These are phyloP conservation scores for Aspergillus sp. DNA, from an alignment of 2,329 filamentous ascomycete species.

Conservation along the genomic window DNA sequence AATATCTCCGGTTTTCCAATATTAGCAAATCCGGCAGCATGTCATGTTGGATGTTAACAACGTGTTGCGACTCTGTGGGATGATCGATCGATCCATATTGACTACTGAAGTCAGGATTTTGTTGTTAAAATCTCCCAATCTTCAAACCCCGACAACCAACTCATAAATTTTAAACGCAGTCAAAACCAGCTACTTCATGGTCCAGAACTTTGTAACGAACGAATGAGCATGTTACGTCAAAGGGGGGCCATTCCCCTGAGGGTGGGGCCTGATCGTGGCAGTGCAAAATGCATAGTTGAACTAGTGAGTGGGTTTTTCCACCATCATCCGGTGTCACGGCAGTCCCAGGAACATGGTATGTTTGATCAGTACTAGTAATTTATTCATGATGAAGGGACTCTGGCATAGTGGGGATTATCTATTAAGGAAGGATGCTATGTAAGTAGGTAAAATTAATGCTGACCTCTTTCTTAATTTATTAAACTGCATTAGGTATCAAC, in stretches of 20 bases:
- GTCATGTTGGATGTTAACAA: no score
- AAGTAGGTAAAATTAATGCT: background rate
- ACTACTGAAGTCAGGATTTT: no score
- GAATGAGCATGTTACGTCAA: background rate
- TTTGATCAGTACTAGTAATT: background rate
- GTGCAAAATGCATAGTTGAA: background rate
- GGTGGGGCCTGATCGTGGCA: conserved; percentile 2
- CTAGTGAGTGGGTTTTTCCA: background rate
- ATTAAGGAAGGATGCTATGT: background rate
- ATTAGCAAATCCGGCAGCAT: no score
- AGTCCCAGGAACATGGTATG: background rate
- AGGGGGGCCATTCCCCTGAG: background rate
- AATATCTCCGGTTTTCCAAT: no score
- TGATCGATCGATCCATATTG: no score
- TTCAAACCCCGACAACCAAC: no score
- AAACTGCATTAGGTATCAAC: no score
- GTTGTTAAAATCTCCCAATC: no score
- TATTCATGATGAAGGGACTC: background rate
- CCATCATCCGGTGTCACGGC: background rate
- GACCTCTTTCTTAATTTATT: no score
- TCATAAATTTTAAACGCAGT: no score
- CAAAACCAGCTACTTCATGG: no score
- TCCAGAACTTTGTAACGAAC: background rate
- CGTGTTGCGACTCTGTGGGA: no score
- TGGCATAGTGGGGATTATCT: background rate